Evolutionary conservation across 805 yeast genomes (phyloP), one percentile per base, ranked within the genome.

Genomic region (Kodamaea fukazawae): DNA sequence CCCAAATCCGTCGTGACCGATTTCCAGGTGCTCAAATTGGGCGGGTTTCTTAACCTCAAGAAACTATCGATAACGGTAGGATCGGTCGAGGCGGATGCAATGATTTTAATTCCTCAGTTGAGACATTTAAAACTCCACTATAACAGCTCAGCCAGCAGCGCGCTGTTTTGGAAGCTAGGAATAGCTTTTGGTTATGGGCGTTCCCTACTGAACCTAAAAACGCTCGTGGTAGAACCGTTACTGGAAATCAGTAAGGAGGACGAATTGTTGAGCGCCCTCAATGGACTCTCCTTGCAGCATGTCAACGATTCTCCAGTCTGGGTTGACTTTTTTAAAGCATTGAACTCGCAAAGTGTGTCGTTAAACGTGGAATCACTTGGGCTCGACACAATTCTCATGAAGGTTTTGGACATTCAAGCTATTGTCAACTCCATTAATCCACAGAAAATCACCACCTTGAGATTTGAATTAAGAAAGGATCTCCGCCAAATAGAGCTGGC

Each of bases 171-270:
- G 11, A 11, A 28, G n/a, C 16, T 39, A 10, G 12, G 29, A 12
- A 23, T 15, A 6, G 42, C 38, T 10, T 23, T 39, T 30, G 22
- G 18, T 3, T n/a, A 20, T 7, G 42, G 42, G 22, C 34, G 36
- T 2, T 34, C 36, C 1, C 8, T 34, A 7, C 15, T n/a, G 31
- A 34, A 27, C 13, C 23, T 40, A 29, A 32, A 35, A 10, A 23
- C 28, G 27, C 20, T 22, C 16, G 16, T 13, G 20, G 14, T 9
- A 29, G 17, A 29, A 15, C n/a, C 32, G 14, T 14, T 29, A 18
- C 20, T 18, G 13, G 16, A 32, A 32, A n/a, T 4, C 13, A 4
- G 35, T 13, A n/a, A 9, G 28, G 9, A 32, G 17, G 35, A 32
- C n/a, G 35, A 32, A 13, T 20, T 32, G 16, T 20, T 32, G 11